Percentiles rank a stretch among this genome's conserved stretches.
phyloP scores from a whole-genome alignment of 2,329 filamentous ascomycete species.

The Epichloe amarillans region DNA sequence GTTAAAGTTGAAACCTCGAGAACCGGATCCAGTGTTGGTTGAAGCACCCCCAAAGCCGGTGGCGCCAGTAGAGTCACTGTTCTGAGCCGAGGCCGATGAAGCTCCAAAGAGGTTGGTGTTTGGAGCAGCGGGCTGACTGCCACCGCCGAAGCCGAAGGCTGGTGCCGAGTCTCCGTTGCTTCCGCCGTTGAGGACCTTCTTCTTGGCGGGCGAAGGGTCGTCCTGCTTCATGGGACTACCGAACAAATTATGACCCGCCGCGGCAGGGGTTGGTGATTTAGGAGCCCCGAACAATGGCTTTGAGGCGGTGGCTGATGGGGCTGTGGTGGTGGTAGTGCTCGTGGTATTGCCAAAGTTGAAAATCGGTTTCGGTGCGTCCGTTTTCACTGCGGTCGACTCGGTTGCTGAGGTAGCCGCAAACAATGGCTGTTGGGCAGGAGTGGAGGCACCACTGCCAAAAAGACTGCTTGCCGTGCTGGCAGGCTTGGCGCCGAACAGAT shows the following conservation, averaged over 20 bases:
- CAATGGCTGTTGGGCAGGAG: constrained; percentile 10
- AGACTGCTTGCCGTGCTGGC: constrained; percentile 5
- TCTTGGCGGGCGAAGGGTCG: constrained; percentile 25
- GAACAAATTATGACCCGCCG: constrained; percentile 20
- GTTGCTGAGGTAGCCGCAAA: constrained; percentile 5
- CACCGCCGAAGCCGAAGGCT: constrained; percentile 22
- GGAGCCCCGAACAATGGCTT: constrained; percentile 27
- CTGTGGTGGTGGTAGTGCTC: constrained; percentile 16
- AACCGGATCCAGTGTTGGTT: constrained; percentile 11
- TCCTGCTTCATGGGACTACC: constrained; percentile 32
- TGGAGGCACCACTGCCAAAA: constrained; percentile 6
- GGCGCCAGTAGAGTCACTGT: constrained; percentile 7
- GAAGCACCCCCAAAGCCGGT: constrained; percentile 27
- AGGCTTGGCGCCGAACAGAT: constrained; percentile 16
- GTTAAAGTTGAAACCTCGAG: constrained; percentile 20
- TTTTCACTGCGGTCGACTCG: constrained; percentile 5
- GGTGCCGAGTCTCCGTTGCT: constrained; percentile 14
- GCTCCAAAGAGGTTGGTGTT: constrained; percentile 27
- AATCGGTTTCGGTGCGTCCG: constrained; percentile 13
- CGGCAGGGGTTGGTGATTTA: constrained; percentile 19
- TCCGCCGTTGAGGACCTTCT: constrained; percentile 18
- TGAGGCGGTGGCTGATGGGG: constrained; percentile 13
- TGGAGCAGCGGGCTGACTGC: constrained; percentile 10
- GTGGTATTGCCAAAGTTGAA: constrained; percentile 21
- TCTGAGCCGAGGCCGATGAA: constrained; percentile 13